These are phyloP conservation scores for Trypanosoma cruzi DNA, from an alignment of 208 protist species.

Conservation along the genomic window DNA sequence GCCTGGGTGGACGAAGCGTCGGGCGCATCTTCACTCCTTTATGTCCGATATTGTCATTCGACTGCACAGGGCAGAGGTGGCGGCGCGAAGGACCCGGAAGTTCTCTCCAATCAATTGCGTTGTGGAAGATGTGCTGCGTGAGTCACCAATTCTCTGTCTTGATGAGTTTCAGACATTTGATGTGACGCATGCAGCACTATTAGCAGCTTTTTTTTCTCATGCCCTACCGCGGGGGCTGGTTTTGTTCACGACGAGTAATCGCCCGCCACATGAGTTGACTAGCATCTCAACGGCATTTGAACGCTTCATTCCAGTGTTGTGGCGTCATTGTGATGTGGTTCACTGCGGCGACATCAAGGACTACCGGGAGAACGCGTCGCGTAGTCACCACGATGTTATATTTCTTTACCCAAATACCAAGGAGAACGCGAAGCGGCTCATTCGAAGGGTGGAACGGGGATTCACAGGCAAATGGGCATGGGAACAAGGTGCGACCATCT, in stretches of 20 bases:
- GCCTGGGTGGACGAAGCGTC: conserved; percentile 68
- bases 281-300: conserved; percentile 66
- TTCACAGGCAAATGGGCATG: conserved; percentile 35
- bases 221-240: conserved; percentile 75
- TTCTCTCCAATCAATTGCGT: conserved; percentile 73
- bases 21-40: conserved; percentile 94
- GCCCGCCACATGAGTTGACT: conserved; percentile 76
- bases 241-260: conserved; percentile 88
- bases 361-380: conserved; percentile 48
- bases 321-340: conserved; percentile 68
- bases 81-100: conserved; percentile 21
- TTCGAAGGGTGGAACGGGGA: conserved; percentile 58
- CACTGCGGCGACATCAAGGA: conserved; percentile 55
- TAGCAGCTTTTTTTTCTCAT: conserved; percentile 78
- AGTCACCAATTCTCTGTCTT: conserved; percentile 90
- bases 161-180: conserved; percentile 95
- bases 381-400: conserved; percentile 46
- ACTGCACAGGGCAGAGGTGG: conserved; percentile 52
- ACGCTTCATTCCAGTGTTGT: conserved; percentile 58
- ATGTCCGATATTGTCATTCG: conserved; percentile 87
- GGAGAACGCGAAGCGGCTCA: conserved; percentile 41
- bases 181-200: conserved; percentile 79
- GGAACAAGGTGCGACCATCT: conserved; percentile 49
- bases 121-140: conserved; percentile 61
- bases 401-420: conserved; percentile 72